Conservation (phyloP, 148 eudicot genomes). For the Persicaria maculosa region DNA sequence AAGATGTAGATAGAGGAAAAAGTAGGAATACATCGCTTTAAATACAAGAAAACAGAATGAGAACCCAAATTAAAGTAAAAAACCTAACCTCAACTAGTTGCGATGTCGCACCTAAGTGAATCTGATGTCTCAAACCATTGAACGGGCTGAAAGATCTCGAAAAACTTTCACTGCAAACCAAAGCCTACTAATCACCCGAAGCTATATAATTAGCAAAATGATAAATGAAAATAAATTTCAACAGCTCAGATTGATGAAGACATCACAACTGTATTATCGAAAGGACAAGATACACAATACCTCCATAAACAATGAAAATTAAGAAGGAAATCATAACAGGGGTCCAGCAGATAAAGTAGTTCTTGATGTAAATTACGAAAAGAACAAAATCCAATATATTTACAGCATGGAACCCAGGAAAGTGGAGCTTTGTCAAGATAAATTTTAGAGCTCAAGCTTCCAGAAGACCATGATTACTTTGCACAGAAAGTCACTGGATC, state of each 20-base stretch:
- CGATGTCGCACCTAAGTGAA: conserved; percentile 52
- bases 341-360: neutral
- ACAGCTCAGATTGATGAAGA: neutral
- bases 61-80: conserved; percentile 15
- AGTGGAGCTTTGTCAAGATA: neutral
- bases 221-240: neutral
- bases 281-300: neutral
- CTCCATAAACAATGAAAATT: neutral
- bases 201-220: conserved; percentile 18
- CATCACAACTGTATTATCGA: neutral
- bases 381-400: neutral
- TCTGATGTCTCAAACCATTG: conserved; percentile 33
- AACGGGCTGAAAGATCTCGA: conserved; percentile 29
- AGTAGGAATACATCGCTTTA: neutral
- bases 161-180: conserved; percentile 44
- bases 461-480: neutral
- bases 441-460: neutral
- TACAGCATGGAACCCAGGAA: neutral
- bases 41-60: neutral
- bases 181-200: conserved; percentile 66
- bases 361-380: neutral
- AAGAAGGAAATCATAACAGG: neutral
- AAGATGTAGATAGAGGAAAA: neutral
- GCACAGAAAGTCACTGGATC: neutral
- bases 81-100: conserved; percentile 47